Evolutionary conservation across 345 rosid species (phyloP), one percentile per base, ranked within the genome.

Genomic region (Moringa oleifera): DNA sequence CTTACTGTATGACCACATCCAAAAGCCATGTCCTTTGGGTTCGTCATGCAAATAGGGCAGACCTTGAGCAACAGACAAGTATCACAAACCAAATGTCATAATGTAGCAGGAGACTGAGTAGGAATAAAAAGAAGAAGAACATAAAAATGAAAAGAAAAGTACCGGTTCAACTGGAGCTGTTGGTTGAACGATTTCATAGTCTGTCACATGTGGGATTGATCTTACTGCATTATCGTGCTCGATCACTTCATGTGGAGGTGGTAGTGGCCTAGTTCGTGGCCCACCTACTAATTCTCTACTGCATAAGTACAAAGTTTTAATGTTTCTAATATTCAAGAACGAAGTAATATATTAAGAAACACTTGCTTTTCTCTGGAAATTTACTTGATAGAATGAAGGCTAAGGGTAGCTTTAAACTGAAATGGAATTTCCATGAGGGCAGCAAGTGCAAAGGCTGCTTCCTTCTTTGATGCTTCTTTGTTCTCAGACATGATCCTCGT

Each of bases 391-490:
- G n/a, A 64, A 65, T 61, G 64, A 68, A 93, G 88, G 63, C 66
- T 69, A 64, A 78, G 82, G 33, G 96, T 83, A 46, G 97, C 97
- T 75, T 79, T 88, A 80, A 83, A 94, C 69, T 94, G 99, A 68
- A 70, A 57, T 0, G 99, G 97, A 47, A 94, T 82, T 78, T 94
- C 99, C 99, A 94, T 94, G 41, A 94, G 95, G 50, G 97, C 96
- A 63, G 90, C 90, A 33, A 90, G 97, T 51, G 99, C 99, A 53
- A 94, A 94, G 17, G 87, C 89, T 59, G 96, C 61, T 71, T 94
- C 97, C 67, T 90, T 93, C 75, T 78, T 85, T 11, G 89, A 73
- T 53, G 77, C 4, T 25, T 83, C 88, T 20, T 53, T 67, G 68
- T 86, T 81, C 70, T 85, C 84, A 0, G 92, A 79, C 97, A 90